These are phyloP conservation scores for Corymbia citriodora DNA, from an alignment of 441 rosid genomes.

Conservation along the genomic window DNA sequence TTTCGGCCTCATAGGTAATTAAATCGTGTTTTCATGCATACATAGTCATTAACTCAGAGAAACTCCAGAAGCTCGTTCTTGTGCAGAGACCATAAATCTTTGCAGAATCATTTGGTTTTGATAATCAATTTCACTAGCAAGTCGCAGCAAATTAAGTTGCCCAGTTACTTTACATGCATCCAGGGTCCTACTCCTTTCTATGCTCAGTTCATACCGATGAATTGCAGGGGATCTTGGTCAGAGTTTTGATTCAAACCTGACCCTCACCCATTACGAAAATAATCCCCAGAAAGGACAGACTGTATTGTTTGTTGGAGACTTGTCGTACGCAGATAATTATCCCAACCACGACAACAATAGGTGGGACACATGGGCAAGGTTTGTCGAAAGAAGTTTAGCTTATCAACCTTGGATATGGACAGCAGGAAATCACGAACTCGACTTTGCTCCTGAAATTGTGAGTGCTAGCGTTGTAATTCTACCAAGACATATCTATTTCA, in stretches of 20 bases:
- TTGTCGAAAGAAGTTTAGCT: conserved; percentile 67
- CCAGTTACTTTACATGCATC: not conserved
- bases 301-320: conserved; percentile 66
- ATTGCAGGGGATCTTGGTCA: conserved; percentile 19
- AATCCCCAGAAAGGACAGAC: conserved; percentile 14
- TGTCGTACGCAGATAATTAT: conserved; percentile 81
- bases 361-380: conserved; percentile 86
- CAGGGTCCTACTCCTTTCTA: not conserved
- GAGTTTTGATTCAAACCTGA: conserved; percentile 6
- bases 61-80: not conserved
- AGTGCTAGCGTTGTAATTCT: not conserved
- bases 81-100: not conserved
- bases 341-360: conserved; percentile 56
- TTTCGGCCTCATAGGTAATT: conserved; percentile 81
- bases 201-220: not conserved
- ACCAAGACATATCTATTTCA: not conserved
- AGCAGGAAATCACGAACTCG: conserved; percentile 76
- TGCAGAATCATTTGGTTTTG: not conserved
- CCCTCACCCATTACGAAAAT: conserved; percentile 6
- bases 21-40: not conserved
- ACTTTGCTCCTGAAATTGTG: conserved; percentile 63
- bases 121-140: not conserved
- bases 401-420: conserved; percentile 97
- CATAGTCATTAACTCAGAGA: not conserved
- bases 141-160: not conserved